A percentile compares a stretch with the other conserved stretches of the same genome.
These are phyloP conservation scores for Melampsora americana DNA, from an alignment of 1,284 basidiomycete species.

Conservation along the genomic window DNA sequence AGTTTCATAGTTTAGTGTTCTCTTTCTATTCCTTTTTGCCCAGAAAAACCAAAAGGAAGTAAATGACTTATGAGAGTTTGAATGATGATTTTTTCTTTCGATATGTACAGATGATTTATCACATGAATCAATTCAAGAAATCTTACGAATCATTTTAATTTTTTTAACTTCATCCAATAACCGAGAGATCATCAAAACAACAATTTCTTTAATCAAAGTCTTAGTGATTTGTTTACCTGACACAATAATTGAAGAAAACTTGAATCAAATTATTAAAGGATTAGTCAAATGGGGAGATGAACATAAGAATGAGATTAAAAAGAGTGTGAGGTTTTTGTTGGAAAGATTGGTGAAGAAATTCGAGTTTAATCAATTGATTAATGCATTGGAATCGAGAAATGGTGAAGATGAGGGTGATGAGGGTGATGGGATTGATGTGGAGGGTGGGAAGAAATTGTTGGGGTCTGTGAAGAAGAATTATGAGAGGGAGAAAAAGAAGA, in stretches of 20 bases:
- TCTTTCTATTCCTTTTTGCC: neutral
- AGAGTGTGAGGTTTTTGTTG: conserved; percentile 92
- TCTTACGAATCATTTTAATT: conserved; percentile 80
- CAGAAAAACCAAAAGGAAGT: too few relatives aligned
- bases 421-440: neutral
- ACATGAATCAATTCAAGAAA: conserved; percentile 73
- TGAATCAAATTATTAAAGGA: conserved; percentile 74
- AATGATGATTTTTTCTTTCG: neutral
- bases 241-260: conserved; percentile 69
- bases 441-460: conserved; percentile 66
- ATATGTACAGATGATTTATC: conserved; percentile 52
- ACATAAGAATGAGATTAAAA: conserved; percentile 98
- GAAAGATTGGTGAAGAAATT: conserved; percentile 92
- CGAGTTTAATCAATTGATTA: conserved; percentile 72
- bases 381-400: conserved; percentile 49
- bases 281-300: conserved; percentile 90
- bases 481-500: conserved; percentile 75
- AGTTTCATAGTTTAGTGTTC: conserved; percentile 74
- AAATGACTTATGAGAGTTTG: too few relatives aligned
- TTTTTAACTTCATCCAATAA: conserved; percentile 82
- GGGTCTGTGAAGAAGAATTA: conserved; percentile 86
- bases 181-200: conserved; percentile 95
- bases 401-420: conserved; percentile 61
- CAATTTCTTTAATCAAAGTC: conserved; percentile 92
- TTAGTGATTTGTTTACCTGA: conserved; percentile 76